Evolutionary conservation across 2,329 filamentous ascomycete genomes (phyloP), one percentile per base, ranked within the genome.

Genomic region (Emericellopsis cladophorae): DNA sequence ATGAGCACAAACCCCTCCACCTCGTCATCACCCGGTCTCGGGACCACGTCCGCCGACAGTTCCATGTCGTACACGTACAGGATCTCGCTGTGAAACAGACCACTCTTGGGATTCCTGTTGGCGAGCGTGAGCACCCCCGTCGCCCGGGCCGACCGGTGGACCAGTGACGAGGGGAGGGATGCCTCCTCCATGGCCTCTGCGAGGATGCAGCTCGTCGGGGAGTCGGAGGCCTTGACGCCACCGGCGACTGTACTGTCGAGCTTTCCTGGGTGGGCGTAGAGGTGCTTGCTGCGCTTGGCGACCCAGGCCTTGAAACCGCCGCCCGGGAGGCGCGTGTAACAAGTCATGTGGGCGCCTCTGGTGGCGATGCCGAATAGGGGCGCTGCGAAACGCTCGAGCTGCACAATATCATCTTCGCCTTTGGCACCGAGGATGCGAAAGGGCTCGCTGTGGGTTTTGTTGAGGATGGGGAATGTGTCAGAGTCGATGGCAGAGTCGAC

Each of bases 161-260:
- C 57, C 1, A 61, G 49, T 1, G 45, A 43, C 0, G 38, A 39
- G 0, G 57, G 51, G 1, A 67, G 55, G 10, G 60, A 57, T 1
- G 84, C 85, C 55, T 92, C 85, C 58, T 92, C 85, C 29, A 65
- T 70, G 2, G 77, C 74, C 57, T 92, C 85, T 36, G 82, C 72
- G 21, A 87, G 65, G 44, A 89, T 66, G 52, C 79, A 82, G 42
- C 79, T 76, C 26, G 78, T 75, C 0, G 81, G 79, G 2, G 59
- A 65, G 54, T 88, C 76, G 1, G 73, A 72, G 0, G 80, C 74
- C 41, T 79, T 74, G 50, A 89, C 76, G 0, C 85, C 85, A 4
- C 85, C 85, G 0, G 84, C 85, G 12, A 89, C 85, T 7, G 82
- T 83, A 51, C 86, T 90, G 54, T 92, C 85, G 42, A 89, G 66